phyloP scores from a whole-genome alignment of 129 eudicot species.

The Lonicera japonica region DNA sequence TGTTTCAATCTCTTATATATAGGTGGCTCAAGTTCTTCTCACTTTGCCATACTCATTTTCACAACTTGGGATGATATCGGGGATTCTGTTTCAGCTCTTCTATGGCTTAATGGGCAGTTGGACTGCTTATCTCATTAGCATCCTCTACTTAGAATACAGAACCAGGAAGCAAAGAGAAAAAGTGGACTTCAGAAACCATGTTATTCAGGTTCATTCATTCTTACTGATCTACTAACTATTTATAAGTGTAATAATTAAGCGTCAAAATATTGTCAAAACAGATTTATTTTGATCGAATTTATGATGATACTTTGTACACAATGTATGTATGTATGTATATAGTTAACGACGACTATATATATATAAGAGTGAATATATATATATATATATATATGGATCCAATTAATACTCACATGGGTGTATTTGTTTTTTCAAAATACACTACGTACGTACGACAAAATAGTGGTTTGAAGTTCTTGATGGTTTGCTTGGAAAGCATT shows the following conservation, averaged over 20 bases:
- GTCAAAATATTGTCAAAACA: too few relatives aligned
- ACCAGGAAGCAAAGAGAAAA: conserved; percentile 94
- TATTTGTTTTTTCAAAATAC: background rate
- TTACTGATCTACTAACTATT: too few relatives aligned
- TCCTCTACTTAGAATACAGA: conserved; percentile 90
- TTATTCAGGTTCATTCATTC: conserved; percentile 70
- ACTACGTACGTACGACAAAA: too few relatives aligned
- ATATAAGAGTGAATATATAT: background rate
- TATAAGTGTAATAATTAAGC: too few relatives aligned
- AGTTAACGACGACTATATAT: conserved; percentile 3
- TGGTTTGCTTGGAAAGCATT: conserved; percentile 91
- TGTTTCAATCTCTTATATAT: conserved; percentile 1
- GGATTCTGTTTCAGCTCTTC: conserved; percentile 74
- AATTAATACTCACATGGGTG: conserved; percentile 13
- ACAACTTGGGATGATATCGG: conserved; percentile 90
- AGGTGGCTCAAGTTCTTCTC: conserved; percentile 98
- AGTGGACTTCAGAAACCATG: conserved; percentile 93
- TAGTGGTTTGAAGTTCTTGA: conserved; percentile 99
- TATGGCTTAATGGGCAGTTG: conserved; percentile 94
- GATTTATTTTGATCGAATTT: too few relatives aligned
- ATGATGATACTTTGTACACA: too few relatives aligned
- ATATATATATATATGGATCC: background rate
- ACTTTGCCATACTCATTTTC: conserved; percentile 98
- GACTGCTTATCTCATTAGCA: conserved; percentile 93
- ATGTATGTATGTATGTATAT: conserved; percentile 17